Evolutionary conservation across 2,329 filamentous ascomycete genomes (phyloP), one percentile per base, ranked within the genome.

Genomic region (Diaporthe caulivora): DNA sequence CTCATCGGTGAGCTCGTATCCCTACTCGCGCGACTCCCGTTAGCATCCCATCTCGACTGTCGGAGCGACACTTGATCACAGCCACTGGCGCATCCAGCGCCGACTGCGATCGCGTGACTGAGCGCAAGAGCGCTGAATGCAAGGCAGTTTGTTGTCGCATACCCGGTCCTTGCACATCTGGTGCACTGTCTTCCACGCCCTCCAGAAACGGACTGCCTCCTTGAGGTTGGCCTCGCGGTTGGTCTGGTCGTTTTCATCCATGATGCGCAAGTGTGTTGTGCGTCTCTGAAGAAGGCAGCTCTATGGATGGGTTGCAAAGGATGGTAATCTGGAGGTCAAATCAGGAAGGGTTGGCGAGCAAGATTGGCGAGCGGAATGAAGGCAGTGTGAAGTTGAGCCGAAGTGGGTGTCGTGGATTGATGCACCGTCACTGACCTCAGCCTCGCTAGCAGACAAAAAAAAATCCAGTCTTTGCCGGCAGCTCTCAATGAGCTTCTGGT

Each of bases 91-190:
- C 31, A 26, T 54, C 26, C 21, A 26, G 42, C 15, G n/a, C 26
- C 62, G n/a, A 42, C 21, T 10, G 17, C 40, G 18, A 42, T 58
- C 42, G 62, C 24, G 49, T 29, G 17, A 51, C 77, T 75, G 71
- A 58, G 72, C 57, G 72, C 31, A 62, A 17, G 13, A 34, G 49
- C 37, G 18, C 26, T 26, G 73, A 77, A 75, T 47, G 37, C 4
- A 77, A 75, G 55, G 42, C 7, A 60, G 5, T 24, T 29, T 8
- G 47, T 67, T 68, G 55, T 47, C 55, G 79, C 93, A 79, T 90
- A 98, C 95, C 83, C 96, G 87, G 83, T 98, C 97, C 75, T 90
- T 88, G 78, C 97, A 93, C 96, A 99, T 97, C 88, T 99, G 94
- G 84, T 97, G 95, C 64, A 95, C 92, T 11, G 97, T 99, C 84